phyloP scores from a whole-genome alignment of 192 early-diverging fungal genomes.

The Chytriomyces sp. region DNA sequence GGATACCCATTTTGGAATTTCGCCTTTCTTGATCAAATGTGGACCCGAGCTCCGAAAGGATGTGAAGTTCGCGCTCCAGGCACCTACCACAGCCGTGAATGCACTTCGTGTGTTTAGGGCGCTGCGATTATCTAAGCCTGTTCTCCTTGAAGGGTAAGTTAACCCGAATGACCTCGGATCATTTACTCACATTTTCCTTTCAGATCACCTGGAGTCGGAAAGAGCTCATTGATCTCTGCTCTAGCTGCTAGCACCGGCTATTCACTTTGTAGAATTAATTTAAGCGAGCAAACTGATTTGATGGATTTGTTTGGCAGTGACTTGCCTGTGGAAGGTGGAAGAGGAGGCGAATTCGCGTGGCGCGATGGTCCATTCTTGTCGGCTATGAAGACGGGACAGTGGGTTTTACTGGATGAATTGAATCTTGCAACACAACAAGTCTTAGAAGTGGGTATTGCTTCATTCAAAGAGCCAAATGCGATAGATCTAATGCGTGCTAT shows the following conservation, averaged over 20 bases:
- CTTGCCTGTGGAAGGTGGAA: constrained; percentile 90
- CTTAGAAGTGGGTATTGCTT: constrained; percentile 76
- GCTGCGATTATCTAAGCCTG: constrained; percentile 87
- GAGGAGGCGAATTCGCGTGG: constrained; percentile 90
- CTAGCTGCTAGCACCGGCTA: constrained; percentile 82
- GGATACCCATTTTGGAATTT: constrained; percentile 63
- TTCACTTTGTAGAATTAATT: constrained; percentile 89
- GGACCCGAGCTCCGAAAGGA: constrained; percentile 54
- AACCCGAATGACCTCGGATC: not conserved
- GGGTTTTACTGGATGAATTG: constrained; percentile 97
- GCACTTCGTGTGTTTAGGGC: constrained; percentile 82
- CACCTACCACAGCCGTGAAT: constrained; percentile 91
- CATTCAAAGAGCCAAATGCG: constrained; percentile 79
- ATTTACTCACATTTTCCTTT: not conserved
- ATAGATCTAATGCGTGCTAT: constrained; percentile 61
- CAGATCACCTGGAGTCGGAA: constrained; percentile 91
- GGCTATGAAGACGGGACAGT: constrained; percentile 94
- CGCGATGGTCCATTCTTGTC: constrained; percentile 95
- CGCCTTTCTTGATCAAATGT: constrained; percentile 77
- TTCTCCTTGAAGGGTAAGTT: constrained; percentile 82
- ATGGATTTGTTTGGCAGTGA: constrained; percentile 99
- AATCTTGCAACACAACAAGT: constrained; percentile 99
- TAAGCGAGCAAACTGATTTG: constrained; percentile 97
- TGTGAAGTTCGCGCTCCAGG: constrained; percentile 79
- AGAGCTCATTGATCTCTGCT: constrained; percentile 85